phyloP scores from a whole-genome alignment of 2,329 filamentous ascomycete species.

The Rasamsonia emersonii region DNA sequence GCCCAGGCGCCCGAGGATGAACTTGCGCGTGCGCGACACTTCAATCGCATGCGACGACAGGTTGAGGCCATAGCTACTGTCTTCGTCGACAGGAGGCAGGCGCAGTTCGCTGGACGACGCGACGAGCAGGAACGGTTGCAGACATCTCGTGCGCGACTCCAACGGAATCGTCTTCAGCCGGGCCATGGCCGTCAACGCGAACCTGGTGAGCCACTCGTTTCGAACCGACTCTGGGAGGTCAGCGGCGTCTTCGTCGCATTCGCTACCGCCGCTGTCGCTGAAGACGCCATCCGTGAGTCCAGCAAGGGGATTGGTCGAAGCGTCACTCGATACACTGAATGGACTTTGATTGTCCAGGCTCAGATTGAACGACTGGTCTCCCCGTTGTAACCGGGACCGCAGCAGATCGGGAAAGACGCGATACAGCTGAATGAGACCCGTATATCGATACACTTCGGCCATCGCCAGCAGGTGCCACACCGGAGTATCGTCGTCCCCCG shows the following conservation, averaged over 20 bases:
- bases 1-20: constrained; percentile 42
- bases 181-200: constrained; percentile 43
- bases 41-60: constrained; percentile 35
- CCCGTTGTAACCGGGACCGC: constrained; percentile 30
- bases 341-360: too few relatives aligned
- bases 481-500: constrained; percentile 45
- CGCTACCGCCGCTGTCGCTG: constrained; percentile 3
- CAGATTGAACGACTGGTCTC: too few relatives aligned
- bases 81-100: constrained; percentile 29
- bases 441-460: constrained; percentile 45
- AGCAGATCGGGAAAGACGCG: constrained; percentile 46
- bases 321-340: too few relatives aligned
- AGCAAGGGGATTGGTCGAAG: too few relatives aligned
- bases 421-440: constrained; percentile 47
- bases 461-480: constrained; percentile 46
- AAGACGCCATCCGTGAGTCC: too few relatives aligned
- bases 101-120: constrained; percentile 44
- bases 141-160: constrained; percentile 45
- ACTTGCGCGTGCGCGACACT: constrained; percentile 39
- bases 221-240: constrained; percentile 13
- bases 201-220: constrained; percentile 40
- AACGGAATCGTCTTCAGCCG: constrained; percentile 42
- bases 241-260: constrained; percentile 21
- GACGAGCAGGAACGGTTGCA: constrained; percentile 46
- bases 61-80: constrained; percentile 20